Percentiles rank a stretch among this genome's conserved stretches.
phyloP scores from a whole-genome alignment of 345 rosid genomes.

The Lepidium africanum region DNA sequence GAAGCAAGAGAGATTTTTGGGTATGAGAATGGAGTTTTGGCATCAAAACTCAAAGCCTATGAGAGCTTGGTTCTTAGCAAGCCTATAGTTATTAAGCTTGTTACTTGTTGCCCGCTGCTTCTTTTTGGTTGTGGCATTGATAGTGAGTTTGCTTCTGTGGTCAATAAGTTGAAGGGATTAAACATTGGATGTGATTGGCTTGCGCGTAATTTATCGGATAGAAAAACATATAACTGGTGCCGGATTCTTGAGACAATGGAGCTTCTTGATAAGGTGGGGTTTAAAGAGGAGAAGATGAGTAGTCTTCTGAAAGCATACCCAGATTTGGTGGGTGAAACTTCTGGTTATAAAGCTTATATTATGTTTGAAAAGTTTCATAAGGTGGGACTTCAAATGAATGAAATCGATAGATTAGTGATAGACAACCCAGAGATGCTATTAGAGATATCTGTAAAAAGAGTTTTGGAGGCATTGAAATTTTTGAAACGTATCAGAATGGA shows the following conservation, averaged over 20 bases:
- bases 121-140: slow-evolving; percentile 50
- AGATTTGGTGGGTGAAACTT: slow-evolving; percentile 44
- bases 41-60: slow-evolving; percentile 44
- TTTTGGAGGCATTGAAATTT: slow-evolving; percentile 39
- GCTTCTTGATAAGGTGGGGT: slow-evolving; percentile 52
- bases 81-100: slow-evolving; percentile 34
- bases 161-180: slow-evolving; percentile 40
- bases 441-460: slow-evolving; percentile 33
- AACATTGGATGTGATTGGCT: slow-evolving; percentile 46
- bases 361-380: slow-evolving; percentile 48
- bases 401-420: slow-evolving; percentile 37
- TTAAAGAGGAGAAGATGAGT: slow-evolving; percentile 37
- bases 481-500: slow-evolving; percentile 43
- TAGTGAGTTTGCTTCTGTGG: slow-evolving; percentile 39
- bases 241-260: slow-evolving; percentile 44
- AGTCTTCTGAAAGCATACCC: slow-evolving; percentile 43
- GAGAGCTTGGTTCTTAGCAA: slow-evolving; percentile 53
- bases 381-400: slow-evolving; percentile 46
- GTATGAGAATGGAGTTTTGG: slow-evolving; percentile 43
- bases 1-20: slow-evolving; percentile 49
- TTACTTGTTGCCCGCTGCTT: slow-evolving; percentile 44
- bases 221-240: slow-evolving; percentile 52
- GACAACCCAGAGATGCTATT: slow-evolving; percentile 43
- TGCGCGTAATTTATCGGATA: slow-evolving; percentile 34
- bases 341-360: slow-evolving; percentile 49